phyloP scores from a whole-genome alignment of 2,329 filamentous ascomycete genomes.

The Trichoderma simmonsii region DNA sequence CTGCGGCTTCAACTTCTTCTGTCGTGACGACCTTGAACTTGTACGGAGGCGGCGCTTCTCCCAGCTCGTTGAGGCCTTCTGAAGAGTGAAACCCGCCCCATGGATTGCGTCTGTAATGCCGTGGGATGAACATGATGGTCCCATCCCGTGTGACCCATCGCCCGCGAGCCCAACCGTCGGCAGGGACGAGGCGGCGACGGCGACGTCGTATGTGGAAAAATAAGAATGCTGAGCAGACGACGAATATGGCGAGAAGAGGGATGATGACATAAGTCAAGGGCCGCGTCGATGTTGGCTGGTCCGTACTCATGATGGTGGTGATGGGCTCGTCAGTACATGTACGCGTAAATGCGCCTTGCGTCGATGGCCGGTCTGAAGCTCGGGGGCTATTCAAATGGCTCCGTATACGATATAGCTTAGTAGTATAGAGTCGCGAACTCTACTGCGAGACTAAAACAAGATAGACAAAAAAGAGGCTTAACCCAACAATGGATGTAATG shows the following conservation, averaged over 20 bases:
- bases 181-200: slow-evolving; percentile 26
- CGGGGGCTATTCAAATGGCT: not conserved
- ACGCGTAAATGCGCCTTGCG: not conserved
- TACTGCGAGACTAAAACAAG: not conserved
- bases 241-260: slow-evolving; percentile 43
- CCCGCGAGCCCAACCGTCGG: slow-evolving; percentile 20
- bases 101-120: slow-evolving; percentile 22
- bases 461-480: not conserved
- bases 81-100: slow-evolving; percentile 28
- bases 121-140: slow-evolving; percentile 21
- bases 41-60: slow-evolving; percentile 65
- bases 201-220: slow-evolving; percentile 42
- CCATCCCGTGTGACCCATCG: slow-evolving; percentile 25
- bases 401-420: not conserved
- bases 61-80: slow-evolving; percentile 62
- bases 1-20: slow-evolving; percentile 19
- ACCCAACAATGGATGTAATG: no score
- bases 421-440: not conserved
- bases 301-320: slow-evolving; percentile 11
- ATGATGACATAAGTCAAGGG: slow-evolving; percentile 58
- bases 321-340: not conserved
- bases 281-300: slow-evolving; percentile 39
- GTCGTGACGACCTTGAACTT: slow-evolving; percentile 32
- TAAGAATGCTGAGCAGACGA: slow-evolving; percentile 38
- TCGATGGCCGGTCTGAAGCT: not conserved